These are phyloP conservation scores for Cymodocea nodosa DNA, from an alignment of 116 monocot species.

Conservation along the genomic window DNA sequence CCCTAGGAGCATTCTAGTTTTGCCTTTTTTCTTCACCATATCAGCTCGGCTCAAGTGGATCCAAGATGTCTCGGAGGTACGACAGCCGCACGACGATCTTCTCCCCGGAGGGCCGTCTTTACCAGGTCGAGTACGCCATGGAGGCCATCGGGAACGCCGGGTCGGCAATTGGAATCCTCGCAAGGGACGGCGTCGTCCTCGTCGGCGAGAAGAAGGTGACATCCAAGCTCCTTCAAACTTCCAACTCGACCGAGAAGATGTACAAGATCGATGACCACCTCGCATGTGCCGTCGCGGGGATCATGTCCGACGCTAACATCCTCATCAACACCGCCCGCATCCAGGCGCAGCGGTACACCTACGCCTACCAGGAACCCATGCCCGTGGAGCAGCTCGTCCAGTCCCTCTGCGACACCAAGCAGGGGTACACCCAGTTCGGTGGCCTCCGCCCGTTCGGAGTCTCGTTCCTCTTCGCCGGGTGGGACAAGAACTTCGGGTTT, in stretches of 20 bases:
- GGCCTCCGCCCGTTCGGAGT: slow-evolving; percentile 88
- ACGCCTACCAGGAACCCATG: slow-evolving; percentile 86
- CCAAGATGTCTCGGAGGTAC: slow-evolving; percentile 50
- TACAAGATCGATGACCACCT: slow-evolving; percentile 96
- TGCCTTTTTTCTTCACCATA: no score
- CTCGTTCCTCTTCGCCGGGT: slow-evolving; percentile 81
- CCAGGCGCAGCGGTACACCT: slow-evolving; percentile 78
- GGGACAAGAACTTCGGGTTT: slow-evolving; percentile 63
- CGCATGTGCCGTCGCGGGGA: slow-evolving; percentile 84
- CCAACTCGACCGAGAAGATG: slow-evolving; percentile 86
- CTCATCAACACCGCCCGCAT: slow-evolving; percentile 85
- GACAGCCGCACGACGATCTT: slow-evolving; percentile 93
- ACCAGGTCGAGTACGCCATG: slow-evolving; percentile 98
- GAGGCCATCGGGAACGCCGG: slow-evolving; percentile 93
- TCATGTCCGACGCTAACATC: slow-evolving; percentile 94
- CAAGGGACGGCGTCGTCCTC: slow-evolving; percentile 69
- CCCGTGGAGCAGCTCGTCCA: slow-evolving; percentile 88
- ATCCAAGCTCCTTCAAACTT: slow-evolving; percentile 84
- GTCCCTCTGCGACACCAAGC: slow-evolving; percentile 78
- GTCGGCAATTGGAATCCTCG: slow-evolving; percentile 64
- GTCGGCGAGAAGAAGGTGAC: slow-evolving; percentile 99
- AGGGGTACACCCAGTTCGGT: slow-evolving; percentile 89
- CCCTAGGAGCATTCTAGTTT: no score
- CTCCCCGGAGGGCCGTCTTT: slow-evolving; percentile 84
- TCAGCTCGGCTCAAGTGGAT: slow-evolving; percentile 11